A percentile compares a stretch with the other conserved stretches of the same genome.
These are phyloP conservation scores for Colletotrichum eleusines DNA, from an alignment of 2,329 filamentous ascomycete species.

Conservation along the genomic window DNA sequence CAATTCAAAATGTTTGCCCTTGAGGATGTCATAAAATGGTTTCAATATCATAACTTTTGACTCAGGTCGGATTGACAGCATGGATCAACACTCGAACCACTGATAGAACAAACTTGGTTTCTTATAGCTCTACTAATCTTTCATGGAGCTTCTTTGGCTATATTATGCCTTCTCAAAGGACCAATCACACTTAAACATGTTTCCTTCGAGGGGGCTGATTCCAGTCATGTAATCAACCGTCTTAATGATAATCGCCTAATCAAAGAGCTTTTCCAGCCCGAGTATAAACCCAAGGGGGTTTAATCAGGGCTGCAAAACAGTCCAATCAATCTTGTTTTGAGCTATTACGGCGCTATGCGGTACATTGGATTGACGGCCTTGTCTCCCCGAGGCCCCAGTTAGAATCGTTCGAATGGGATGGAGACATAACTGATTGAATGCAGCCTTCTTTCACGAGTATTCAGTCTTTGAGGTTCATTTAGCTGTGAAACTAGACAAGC, in stretches of 20 bases:
- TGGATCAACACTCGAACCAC: neutral
- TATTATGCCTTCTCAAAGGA: neutral
- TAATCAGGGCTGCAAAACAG: neutral
- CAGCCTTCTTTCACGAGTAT: neutral
- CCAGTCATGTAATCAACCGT: neutral
- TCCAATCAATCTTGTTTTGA: neutral
- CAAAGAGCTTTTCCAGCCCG: too few relatives aligned
- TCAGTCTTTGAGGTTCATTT: neutral
- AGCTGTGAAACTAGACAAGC: neutral
- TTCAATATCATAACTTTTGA: neutral
- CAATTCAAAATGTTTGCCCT: neutral
- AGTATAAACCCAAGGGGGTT: too few relatives aligned
- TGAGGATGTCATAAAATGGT: neutral
- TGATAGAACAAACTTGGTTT: too few relatives aligned
- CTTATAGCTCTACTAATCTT: too few relatives aligned
- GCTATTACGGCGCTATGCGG: neutral
- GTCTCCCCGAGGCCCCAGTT: too few relatives aligned
- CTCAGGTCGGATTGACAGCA: neutral
- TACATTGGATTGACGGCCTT: neutral
- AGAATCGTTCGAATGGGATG: neutral
- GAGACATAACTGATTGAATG: neutral
- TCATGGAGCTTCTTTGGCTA: neutral
- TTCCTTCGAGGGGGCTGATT: neutral
- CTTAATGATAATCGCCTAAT: neutral
- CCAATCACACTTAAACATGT: neutral